Evolutionary conservation across 306 rosid species (phyloP), one percentile per base, ranked within the genome.

Genomic region (Fragaria ananassa): DNA sequence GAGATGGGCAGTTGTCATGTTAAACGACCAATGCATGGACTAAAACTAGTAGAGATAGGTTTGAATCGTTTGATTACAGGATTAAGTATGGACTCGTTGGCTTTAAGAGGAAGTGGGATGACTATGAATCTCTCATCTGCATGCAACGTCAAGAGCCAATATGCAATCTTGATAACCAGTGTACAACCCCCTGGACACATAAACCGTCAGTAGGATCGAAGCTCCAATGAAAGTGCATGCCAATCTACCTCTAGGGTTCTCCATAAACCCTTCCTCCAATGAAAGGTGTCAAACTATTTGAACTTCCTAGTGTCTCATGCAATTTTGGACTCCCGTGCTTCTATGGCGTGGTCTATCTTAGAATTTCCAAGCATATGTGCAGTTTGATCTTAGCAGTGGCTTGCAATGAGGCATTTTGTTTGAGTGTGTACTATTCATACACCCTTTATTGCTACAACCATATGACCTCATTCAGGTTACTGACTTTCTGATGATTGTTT

Each of bases 101-200:
- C 58, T 49, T 49, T 15, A 18, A 19, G 35, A 21, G 77, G 77
- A 5, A 58, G 9, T 37, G 41, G 17, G 42, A 41, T 73, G 54
- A 57, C 25, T 14, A 5, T 37, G 39, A 73, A 73, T 27, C 54
- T 41, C 23, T 57, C 68, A 21, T 57, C 25, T 41, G 7, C 77
- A 4, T 35, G 39, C 39, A 35, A 35, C 39, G 39, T 35, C 39
- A 42, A 56, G 42, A n/a, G 18, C 76, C 49, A 73, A 18, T 54
- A 73, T 18, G 25, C 6, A 37, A n/a, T 2, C 25, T 11, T 37
- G 4, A 42, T 25, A 49, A 49, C 54, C 54, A 41, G 27, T 73
- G 54, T 42, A 73, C 42, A 9, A 41, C 53, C 27, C 77, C 77
- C 12, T 41, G 23, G 8, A 57, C 51, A 37, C 76, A 54, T 45